Percentiles rank a stretch among this genome's conserved stretches.
These are phyloP conservation scores for Alternaria metachromatica DNA, from an alignment of 2,329 filamentous ascomycete genomes.

Conservation along the genomic window DNA sequence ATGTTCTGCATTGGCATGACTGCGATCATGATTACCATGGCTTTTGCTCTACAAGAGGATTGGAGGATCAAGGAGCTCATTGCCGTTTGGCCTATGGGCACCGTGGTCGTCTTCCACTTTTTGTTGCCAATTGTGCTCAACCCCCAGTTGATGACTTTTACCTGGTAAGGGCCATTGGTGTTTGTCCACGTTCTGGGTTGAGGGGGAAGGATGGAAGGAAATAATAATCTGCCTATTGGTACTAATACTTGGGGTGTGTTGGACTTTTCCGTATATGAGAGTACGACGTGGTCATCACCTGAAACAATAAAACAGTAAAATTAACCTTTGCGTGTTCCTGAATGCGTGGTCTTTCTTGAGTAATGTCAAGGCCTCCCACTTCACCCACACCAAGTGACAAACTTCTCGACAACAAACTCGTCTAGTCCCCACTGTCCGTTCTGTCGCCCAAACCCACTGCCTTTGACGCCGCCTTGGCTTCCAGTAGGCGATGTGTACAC, in stretches of 20 bases:
- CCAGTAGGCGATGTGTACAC: slow-evolving; percentile 54
- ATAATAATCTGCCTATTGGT: neutral
- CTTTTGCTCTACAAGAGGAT: slow-evolving; percentile 68
- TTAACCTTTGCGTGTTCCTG: neutral
- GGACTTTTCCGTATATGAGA: neutral
- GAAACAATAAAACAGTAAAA: neutral
- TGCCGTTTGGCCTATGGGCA: slow-evolving; percentile 75
- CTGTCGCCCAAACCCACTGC: slow-evolving; percentile 54
- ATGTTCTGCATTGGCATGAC: slow-evolving; percentile 68
- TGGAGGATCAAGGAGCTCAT: slow-evolving; percentile 60
- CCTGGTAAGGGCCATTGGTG: slow-evolving; percentile 61
- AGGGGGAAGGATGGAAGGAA: neutral
- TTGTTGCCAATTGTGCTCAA: slow-evolving; percentile 76
- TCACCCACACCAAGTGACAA: slow-evolving; percentile 42
- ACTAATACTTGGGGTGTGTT: neutral
- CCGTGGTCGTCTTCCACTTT: slow-evolving; percentile 72
- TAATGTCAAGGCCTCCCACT: neutral
- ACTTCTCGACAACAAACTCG: slow-evolving; percentile 51
- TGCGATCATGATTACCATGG: slow-evolving; percentile 69
- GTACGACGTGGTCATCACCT: neutral
- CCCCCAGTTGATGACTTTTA: slow-evolving; percentile 81
- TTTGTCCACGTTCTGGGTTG: neutral
- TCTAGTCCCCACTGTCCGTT: slow-evolving; percentile 52
- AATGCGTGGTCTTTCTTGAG: neutral
- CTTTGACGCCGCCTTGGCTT: slow-evolving; percentile 56